Evolutionary conservation across 106 monocot species (phyloP), one percentile per base, ranked within the genome.

Genomic region (Triglochin maritima): DNA sequence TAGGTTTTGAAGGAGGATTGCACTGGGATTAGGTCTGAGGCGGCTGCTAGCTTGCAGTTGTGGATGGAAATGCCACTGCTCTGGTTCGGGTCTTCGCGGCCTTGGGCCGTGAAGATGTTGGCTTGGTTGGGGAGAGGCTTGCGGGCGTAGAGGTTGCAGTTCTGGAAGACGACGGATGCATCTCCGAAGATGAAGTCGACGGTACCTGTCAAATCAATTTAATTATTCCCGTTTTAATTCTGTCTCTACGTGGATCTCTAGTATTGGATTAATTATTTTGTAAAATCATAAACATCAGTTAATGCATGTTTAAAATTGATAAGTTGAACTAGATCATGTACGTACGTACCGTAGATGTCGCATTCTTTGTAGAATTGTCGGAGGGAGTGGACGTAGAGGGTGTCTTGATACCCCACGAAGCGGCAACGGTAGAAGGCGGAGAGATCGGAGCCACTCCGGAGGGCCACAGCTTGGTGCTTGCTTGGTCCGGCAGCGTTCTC

Each of bases 171-270:
- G 3, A 84, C 92, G 6, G 87, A 85, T 0, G 88, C 85, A 73
- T 88, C 77, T 54, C 92, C 92, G 63, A 92, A 88, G 69, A 92
- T 62, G 77, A 80, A 88, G 77, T 92, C 92, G 44, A 92, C 77
- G 3, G 92, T 88, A 67, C 89, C 86, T 29, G 29, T 29, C 29
- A 29, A 29, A 29, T 29, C 29, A 29, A 29, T 29, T 29, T 29
- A 29, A 29, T 29, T 29, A 29, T 29, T 29, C 29, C 29, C 29
- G 29, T 29, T 29, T 29, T 29, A 29, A 29, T 29, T 29, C 29
- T 29, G 29, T 29, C 29, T 29, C 0, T 29, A 29, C n/a, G 1
- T 29, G 29, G 29, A n/a, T n/a, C n/a, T n/a, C n/a, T n/a, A n/a
- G n/a, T n/a, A n/a, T n/a, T n/a, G n/a, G n/a, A n/a, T n/a, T n/a